Percentiles rank a stretch among this genome's conserved stretches.
Evolutionary conservation across 192 early-diverging fungal genomes (phyloP).

Genomic region (Rhizophagus clarus): DNA sequence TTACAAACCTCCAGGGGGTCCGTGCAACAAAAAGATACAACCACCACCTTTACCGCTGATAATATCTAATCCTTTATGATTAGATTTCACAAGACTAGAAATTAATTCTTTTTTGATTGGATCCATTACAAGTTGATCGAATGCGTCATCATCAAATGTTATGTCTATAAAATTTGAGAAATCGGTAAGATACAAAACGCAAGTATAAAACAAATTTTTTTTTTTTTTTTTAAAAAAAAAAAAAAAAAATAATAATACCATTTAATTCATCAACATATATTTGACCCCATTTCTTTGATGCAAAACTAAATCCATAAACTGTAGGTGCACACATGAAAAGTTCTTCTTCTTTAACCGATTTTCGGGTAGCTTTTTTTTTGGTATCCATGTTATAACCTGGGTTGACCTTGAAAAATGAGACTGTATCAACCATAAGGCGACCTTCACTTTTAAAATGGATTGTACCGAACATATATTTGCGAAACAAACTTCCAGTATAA

Average conservation of each 20-base stretch:
- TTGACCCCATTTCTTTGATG: no score
- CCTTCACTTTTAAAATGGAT: not conserved
- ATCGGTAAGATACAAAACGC: no score
- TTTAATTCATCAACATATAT: no score
- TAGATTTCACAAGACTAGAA: not conserved
- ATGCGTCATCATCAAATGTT: slow-evolving; percentile 12
- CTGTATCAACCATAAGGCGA: not conserved
- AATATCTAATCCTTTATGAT: slow-evolving; percentile 50
- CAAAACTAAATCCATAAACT: no score
- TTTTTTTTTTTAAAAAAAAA: no score
- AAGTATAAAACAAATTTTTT: no score
- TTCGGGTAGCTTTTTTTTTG: no score
- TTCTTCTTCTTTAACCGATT: no score
- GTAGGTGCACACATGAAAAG: no score
- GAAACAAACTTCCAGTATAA: not conserved
- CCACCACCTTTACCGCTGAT: slow-evolving; percentile 59
- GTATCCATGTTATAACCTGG: not conserved
- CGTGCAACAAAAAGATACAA: slow-evolving; percentile 57
- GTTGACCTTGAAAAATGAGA: not conserved
- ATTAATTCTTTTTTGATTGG: not conserved
- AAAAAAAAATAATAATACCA: no score
- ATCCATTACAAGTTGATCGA: not conserved
- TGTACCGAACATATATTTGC: not conserved
- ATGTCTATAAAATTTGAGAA: no score
- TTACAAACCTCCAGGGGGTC: slow-evolving; percentile 47